A percentile compares a stretch with the other conserved stretches of the same genome.
Evolutionary conservation across 1,139 yeast genomes (phyloP).

Genomic region (Trichomonascaceae sp.): DNA sequence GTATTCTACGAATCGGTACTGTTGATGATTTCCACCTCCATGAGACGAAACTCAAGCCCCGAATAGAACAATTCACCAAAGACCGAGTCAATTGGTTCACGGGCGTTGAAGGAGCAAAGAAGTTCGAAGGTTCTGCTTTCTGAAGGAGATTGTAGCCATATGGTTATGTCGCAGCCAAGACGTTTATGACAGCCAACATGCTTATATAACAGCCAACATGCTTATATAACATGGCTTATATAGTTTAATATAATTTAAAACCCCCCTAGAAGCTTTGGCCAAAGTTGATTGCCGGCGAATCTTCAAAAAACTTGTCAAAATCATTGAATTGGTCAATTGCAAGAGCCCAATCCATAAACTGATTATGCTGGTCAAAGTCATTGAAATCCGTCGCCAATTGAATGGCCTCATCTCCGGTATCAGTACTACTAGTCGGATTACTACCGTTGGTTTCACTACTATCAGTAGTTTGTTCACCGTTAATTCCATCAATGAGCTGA

Average conservation of each 20-base stretch:
- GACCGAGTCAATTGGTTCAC: background rate
- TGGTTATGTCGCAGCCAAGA: too few species aligned
- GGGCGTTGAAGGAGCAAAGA: background rate
- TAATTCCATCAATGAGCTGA: background rate
- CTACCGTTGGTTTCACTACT: background rate
- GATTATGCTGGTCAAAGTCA: background rate
- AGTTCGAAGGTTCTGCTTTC: background rate
- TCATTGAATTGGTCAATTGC: background rate
- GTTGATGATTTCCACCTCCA: constrained; percentile 4
- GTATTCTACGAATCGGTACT: constrained; percentile 3
- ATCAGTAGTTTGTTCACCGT: background rate
- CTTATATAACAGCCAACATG: too few species aligned
- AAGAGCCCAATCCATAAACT: background rate
- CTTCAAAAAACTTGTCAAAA: background rate
- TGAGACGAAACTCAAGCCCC: constrained; percentile 3
- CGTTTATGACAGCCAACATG: too few species aligned
- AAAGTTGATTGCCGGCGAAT: background rate
- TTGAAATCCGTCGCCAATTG: background rate
- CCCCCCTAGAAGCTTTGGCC: background rate
- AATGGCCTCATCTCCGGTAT: background rate
- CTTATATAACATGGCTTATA: background rate
- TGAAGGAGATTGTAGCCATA: background rate
- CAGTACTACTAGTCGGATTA: background rate
- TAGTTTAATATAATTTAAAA: background rate
- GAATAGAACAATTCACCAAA: background rate